phyloP scores from a whole-genome alignment of 2,329 filamentous ascomycete species.

The Aspergillus proliferans region DNA sequence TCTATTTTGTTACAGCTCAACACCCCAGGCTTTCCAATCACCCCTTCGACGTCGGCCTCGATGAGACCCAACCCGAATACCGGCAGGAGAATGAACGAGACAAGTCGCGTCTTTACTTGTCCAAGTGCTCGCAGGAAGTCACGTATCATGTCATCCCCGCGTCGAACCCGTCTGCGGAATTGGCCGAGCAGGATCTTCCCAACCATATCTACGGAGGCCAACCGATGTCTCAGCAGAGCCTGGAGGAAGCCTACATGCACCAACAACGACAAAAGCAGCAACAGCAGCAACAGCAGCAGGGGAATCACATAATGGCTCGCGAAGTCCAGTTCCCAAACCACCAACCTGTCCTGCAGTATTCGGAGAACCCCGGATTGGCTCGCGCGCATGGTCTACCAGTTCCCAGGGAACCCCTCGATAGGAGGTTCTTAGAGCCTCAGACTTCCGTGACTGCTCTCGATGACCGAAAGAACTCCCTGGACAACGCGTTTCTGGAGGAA shows the following conservation, averaged over 20 bases:
- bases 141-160: slow-evolving; percentile 63
- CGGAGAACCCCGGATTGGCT: slow-evolving; percentile 35
- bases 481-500: slow-evolving; percentile 44
- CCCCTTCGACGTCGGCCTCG: slow-evolving; percentile 45
- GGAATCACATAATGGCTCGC: slow-evolving; percentile 41
- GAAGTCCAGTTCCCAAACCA: slow-evolving; percentile 54
- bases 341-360: slow-evolving; percentile 50
- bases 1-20: slow-evolving; percentile 28
- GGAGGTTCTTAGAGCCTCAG: slow-evolving; percentile 37
- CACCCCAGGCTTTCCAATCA: slow-evolving; percentile 44
- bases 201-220: slow-evolving; percentile 42
- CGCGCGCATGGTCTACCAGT: slow-evolving; percentile 34
- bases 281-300: slow-evolving; percentile 27
- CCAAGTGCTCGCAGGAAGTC: slow-evolving; percentile 62
- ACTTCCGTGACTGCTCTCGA: slow-evolving; percentile 49
- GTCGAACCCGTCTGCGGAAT: slow-evolving; percentile 53
- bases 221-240: slow-evolving; percentile 48
- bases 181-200: slow-evolving; percentile 38
- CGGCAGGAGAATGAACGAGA: slow-evolving; percentile 56
- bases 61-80: slow-evolving; percentile 42
- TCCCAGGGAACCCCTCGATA: slow-evolving; percentile 37
- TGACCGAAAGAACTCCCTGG: slow-evolving; percentile 44
- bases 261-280: slow-evolving; percentile 51
- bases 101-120: slow-evolving; percentile 57
- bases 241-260: slow-evolving; percentile 56